Evolutionary conservation across 441 rosid genomes (phyloP), one percentile per base, ranked within the genome.

Genomic region (Eutrema salsugineum): DNA sequence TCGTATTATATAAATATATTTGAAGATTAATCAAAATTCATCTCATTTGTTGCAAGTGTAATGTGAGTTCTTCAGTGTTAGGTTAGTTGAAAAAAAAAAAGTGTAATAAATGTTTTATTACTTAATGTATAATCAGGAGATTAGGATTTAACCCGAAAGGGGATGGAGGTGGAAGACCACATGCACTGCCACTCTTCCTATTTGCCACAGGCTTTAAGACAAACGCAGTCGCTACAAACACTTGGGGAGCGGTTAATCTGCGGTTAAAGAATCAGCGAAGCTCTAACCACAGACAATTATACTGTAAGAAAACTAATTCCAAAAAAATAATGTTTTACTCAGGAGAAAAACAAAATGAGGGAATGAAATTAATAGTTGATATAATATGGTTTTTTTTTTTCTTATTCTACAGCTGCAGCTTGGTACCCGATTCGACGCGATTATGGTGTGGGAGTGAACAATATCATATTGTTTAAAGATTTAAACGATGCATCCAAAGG

Each of bases 391-490:
- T 53, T 30, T 1, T n/a, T 54, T 32, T 43, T 16, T 22, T 22
- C 0, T 22, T n/a, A n/a, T 1, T 22, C 2, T 22, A 0, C 40
- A 69, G 73, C 66, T 46, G 73, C 73, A 10, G 66, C 65, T 57
- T 69, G 58, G 73, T 69, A 69, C 59, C 66, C 73, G 3, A 59
- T 69, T 35, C 49, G 39, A n/a, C 6, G 8, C 3, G 73, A 9
- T 47, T 69, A 58, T 46, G 58, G 58, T 24, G 65, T 68, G 35
- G 73, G 73, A 58, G 66, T 69, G 27, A 47, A 58, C 73, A 58
- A 46, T 33, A 69, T 69, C 35, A 69, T 69, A 46, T 46, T 33
- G 56, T 12, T 56, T 3, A 24, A 20, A 8, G 73, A 68, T 19
- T 39, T 68, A 55, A 55, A 55, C 27, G 42, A 55, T 33, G 42